Evolutionary conservation across 2,329 filamentous ascomycete species (phyloP).

Genomic region (Cladophialophora chaetospira): DNA sequence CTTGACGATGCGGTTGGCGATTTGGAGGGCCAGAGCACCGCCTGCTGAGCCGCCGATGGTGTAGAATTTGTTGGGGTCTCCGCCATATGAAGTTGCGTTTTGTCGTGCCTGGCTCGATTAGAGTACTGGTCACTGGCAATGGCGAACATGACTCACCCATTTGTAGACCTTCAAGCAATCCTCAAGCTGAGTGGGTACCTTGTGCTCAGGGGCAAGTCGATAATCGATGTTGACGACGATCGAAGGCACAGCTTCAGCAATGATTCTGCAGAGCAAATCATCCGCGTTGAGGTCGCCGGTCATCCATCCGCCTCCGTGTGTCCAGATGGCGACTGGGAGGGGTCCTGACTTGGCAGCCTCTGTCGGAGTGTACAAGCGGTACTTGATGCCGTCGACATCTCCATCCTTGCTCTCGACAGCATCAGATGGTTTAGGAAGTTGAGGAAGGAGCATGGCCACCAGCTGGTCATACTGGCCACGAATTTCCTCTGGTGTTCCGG

Average conservation of each 20-base stretch:
- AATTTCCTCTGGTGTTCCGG: constrained; percentile 27
- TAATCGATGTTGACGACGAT: constrained; percentile 44
- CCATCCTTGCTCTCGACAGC: constrained; percentile 30
- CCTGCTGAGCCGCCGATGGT: constrained; percentile 45
- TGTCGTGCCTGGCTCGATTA: constrained; percentile 31
- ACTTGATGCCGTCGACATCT: constrained; percentile 30
- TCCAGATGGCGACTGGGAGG: constrained; percentile 32
- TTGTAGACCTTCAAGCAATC: constrained; percentile 29
- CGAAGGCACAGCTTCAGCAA: constrained; percentile 37
- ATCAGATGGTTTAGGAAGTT: constrained; percentile 26
- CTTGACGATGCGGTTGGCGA: constrained; percentile 43
- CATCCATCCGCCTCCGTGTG: constrained; percentile 36
- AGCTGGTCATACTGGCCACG: constrained; percentile 25
- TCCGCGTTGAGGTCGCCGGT: constrained; percentile 41
- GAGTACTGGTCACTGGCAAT: too few relatives aligned
- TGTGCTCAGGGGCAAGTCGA: constrained; percentile 31
- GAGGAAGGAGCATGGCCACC: constrained; percentile 23
- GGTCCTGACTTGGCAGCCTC: constrained; percentile 26
- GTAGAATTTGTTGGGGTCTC: constrained; percentile 37
- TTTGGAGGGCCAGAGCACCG: constrained; percentile 41
- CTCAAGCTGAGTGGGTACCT: constrained; percentile 30
- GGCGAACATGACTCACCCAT: constrained; percentile 20
- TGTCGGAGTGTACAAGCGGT: constrained; percentile 30
- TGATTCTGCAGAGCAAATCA: constrained; percentile 39
- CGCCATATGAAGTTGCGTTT: constrained; percentile 27